A percentile compares a stretch with the other conserved stretches of the same genome.
These are phyloP conservation scores for Neurospora tetrasperma DNA, from an alignment of 495 filamentous ascomycete species.

Conservation along the genomic window DNA sequence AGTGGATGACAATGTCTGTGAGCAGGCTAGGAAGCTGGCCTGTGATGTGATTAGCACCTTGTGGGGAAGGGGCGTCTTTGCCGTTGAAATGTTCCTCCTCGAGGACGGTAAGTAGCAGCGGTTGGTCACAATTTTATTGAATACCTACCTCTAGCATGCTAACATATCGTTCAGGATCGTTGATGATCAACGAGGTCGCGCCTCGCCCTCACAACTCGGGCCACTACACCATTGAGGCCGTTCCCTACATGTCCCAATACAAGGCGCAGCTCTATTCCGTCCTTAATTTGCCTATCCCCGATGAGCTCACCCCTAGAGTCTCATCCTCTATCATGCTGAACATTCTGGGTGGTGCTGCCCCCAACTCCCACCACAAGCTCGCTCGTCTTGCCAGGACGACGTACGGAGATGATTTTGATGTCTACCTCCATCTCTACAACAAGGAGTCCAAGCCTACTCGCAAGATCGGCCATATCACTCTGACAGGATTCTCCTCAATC, in stretches of 20 bases:
- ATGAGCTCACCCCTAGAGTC: conserved; percentile 48
- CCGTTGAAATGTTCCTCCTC: conserved; percentile 94
- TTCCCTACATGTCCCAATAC: conserved; percentile 75
- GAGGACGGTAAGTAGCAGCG: conserved; percentile 46
- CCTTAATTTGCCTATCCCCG: conserved; percentile 61
- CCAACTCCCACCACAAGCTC: conserved; percentile 59
- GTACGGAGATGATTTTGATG: conserved; percentile 38
- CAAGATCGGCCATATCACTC: conserved; percentile 92
- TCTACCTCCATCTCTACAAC: conserved; percentile 76
- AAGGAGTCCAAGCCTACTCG: conserved; percentile 78
- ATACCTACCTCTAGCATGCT: background rate
- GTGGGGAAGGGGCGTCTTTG: conserved; percentile 86
- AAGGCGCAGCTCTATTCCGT: conserved; percentile 84
- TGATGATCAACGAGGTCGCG: conserved; percentile 90
- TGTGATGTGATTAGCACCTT: conserved; percentile 68
- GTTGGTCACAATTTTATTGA: background rate
- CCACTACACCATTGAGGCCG: conserved; percentile 94
- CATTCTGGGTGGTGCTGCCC: conserved; percentile 69
- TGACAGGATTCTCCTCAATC: conserved; percentile 55
- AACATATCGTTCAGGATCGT: conserved; percentile 25
- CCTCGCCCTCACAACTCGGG: conserved; percentile 93
- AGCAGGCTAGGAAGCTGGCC: conserved; percentile 65
- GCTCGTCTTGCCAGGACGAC: conserved; percentile 52
- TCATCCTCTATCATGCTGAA: conserved; percentile 85
- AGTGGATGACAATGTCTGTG: conserved; percentile 49